Base-by-base conservation (phyloP, 352 stramenopile genomes). In the Blastocystis hominis region DNA sequence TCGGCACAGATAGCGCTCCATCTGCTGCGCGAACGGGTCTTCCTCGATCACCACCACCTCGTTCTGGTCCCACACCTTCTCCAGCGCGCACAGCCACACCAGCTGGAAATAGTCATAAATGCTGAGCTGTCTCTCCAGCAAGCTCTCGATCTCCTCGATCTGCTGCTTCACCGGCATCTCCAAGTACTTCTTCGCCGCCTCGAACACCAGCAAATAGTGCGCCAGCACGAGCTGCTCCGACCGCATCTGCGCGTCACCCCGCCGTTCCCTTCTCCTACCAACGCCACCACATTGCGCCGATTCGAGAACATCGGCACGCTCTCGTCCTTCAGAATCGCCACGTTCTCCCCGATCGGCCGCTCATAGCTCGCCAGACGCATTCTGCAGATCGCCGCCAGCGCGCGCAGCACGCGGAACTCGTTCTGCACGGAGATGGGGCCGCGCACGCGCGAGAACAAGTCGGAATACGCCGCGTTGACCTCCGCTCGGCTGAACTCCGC, bases 31-130 rank as follows among this genome's bases (percentile, higher is more conserved):
- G 34, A 46, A 70, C 3, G 62, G 40, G 17, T 78, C 68, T 20
- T 56, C 13, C 24, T 42, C 24, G 20, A 42, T n/a, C 10, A 78
- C 42, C 34, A 50, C 36, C 5, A 24, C 68, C 3, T 55, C 53
- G 40, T 20, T 30, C 24, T 30, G 40, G 53, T 78, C 68, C 24
- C 4, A 2, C 42, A 61, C 38, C 15, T 55, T 40, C 34, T 78
- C 42, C 68, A 78, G 44, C 24, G 42, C 36, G 9, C 42, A 46
- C 5, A 78, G 10, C 68, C 68, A 78, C 24, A 78, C 42, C 34
- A 20, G 20, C 53, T 61, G 68, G 10, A 78, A 36, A 38, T 78
- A 78, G 53, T 78, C 68, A 24, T 78, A 78, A n/a, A 78, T 30
- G 42, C 20, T 20, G n/a, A 62, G 34, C 53, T 78, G 68, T 38